A percentile compares a stretch with the other conserved stretches of the same genome.
phyloP scores from a whole-genome alignment of 1,139 yeast genomes.

The Sugiyamaella grinbergsii region DNA sequence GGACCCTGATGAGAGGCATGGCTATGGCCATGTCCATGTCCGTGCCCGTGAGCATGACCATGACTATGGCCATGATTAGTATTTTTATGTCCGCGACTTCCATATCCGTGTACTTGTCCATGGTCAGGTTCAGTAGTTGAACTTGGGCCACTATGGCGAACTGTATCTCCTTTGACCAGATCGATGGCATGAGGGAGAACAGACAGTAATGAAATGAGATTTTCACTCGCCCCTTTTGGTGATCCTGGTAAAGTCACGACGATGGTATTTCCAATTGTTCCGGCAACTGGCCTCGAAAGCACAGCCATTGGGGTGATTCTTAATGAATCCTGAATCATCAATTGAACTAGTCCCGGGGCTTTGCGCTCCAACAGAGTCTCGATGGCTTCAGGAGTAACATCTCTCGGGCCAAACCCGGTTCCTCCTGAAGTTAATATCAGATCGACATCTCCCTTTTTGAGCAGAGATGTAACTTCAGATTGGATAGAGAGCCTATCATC shows the following conservation, averaged over 20 bases:
- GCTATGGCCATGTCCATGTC: constrained; percentile 27
- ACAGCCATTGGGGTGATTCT: constrained; percentile 50
- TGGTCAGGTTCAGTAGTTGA: constrained; percentile 11
- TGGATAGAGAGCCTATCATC: constrained; percentile 44
- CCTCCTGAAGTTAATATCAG: constrained; percentile 45
- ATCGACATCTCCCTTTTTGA: constrained; percentile 25
- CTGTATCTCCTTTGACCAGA: constrained; percentile 41
- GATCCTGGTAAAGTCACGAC: constrained; percentile 54
- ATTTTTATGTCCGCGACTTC: constrained; percentile 27
- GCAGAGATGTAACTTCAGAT: constrained; percentile 34
- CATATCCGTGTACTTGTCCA: constrained; percentile 15
- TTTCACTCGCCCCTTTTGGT: constrained; percentile 51
- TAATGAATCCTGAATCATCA: constrained; percentile 48
- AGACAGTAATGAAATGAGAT: constrained; percentile 44
- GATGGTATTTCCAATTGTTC: constrained; percentile 42
- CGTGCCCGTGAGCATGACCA: constrained; percentile 31
- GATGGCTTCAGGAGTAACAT: constrained; percentile 54
- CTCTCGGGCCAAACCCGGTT: constrained; percentile 51
- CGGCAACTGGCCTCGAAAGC: constrained; percentile 53
- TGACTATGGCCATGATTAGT: constrained; percentile 29
- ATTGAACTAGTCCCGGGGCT: constrained; percentile 53
- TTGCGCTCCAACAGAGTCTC: constrained; percentile 45
- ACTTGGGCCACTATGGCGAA: constrained; percentile 44
- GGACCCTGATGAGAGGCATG: constrained; percentile 33
- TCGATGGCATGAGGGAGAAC: constrained; percentile 49